phyloP scores from a whole-genome alignment of 176 grass and related monocot species.

The Elymus sibiricus region DNA sequence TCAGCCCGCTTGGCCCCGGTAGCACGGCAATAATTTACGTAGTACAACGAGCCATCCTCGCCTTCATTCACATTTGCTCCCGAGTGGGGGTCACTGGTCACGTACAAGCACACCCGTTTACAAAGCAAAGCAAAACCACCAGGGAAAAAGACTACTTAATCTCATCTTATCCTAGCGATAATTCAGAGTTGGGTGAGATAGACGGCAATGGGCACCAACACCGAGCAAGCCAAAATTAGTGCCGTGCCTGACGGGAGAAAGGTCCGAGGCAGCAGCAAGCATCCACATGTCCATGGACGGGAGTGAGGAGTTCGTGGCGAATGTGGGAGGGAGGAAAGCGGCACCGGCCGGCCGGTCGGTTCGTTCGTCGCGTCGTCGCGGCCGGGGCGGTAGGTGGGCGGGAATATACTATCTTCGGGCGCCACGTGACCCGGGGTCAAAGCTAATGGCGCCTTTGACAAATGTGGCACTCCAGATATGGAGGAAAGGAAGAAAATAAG shows the following conservation, averaged over 20 bases:
- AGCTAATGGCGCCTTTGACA: constrained; percentile 23
- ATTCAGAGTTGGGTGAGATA: constrained; percentile 14
- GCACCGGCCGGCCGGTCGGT: background rate
- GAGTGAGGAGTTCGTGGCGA: constrained; percentile 20
- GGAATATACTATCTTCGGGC: constrained; percentile 16
- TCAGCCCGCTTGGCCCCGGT: constrained; percentile 16
- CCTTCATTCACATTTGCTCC: constrained; percentile 27
- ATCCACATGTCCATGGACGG: constrained; percentile 11
- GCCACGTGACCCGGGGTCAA: constrained; percentile 32
- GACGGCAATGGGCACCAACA: background rate
- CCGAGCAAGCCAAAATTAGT: background rate
- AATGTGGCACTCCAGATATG: background rate
- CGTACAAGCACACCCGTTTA: background rate
- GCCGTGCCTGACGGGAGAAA: background rate
- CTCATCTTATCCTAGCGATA: background rate
- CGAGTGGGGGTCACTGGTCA: constrained; percentile 37
- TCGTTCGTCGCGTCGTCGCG: constrained; percentile 10
- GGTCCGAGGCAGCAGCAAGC: background rate
- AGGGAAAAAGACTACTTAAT: background rate
- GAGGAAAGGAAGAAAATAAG: background rate
- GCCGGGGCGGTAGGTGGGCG: constrained; percentile 9
- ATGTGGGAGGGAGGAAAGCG: constrained; percentile 5
- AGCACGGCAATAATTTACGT: constrained; percentile 38
- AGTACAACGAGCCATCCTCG: background rate
- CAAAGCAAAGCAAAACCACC: constrained; percentile 17